These are phyloP conservation scores for Mycosphaerella arachidis DNA, from an alignment of 2,329 filamentous ascomycete species.

Conservation along the genomic window DNA sequence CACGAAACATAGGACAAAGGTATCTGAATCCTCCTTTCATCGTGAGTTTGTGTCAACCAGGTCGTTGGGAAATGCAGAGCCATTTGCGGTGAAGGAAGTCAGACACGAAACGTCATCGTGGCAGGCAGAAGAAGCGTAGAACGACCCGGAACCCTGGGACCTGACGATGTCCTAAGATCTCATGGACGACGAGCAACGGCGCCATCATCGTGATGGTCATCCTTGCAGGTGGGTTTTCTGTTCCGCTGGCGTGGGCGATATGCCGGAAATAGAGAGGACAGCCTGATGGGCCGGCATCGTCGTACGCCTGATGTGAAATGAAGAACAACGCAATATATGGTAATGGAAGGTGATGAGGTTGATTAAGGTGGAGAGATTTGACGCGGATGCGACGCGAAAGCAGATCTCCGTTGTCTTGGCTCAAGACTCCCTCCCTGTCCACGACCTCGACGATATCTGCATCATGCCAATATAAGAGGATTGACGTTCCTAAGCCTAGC, in stretches of 20 bases:
- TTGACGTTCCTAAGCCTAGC: no score
- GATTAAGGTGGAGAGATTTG: no score
- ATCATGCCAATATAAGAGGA: no score
- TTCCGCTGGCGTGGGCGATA: background rate
- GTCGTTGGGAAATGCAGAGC: background rate
- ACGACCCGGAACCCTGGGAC: background rate
- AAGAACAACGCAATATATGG: no score
- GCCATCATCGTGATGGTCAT: background rate
- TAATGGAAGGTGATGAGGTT: no score
- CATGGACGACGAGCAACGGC: background rate
- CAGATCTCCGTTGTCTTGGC: no score
- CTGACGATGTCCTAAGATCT: background rate
- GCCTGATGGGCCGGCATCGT: background rate
- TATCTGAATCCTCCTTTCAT: background rate
- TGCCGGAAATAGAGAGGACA: background rate
- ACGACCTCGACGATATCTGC: no score
- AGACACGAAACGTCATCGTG: background rate
- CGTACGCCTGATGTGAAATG: background rate
- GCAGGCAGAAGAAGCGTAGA: background rate
- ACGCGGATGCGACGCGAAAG: no score
- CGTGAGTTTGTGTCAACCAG: background rate
- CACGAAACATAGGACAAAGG: conserved; percentile 5
- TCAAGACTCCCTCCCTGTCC: no score
- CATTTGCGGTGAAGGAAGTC: background rate
- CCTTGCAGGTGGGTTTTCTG: background rate